These are phyloP conservation scores for Escallonia herrerae DNA, from an alignment of 129 eudicot genomes.

Conservation along the genomic window DNA sequence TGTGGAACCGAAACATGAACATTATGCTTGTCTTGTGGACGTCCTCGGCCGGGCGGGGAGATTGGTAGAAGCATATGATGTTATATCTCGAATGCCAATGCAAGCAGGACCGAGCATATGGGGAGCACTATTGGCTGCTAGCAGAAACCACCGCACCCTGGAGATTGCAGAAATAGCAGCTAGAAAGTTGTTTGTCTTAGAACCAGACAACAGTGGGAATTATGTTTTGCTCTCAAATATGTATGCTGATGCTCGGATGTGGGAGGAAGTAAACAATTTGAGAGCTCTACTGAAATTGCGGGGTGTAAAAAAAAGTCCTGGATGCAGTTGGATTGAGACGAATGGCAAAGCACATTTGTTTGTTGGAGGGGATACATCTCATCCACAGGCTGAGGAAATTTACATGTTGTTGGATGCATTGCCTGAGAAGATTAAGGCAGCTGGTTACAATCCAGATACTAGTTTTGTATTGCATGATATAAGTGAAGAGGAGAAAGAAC, in stretches of 20 bases:
- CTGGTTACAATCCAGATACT: constrained; percentile 59
- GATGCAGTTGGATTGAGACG: constrained; percentile 57
- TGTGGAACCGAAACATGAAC: constrained; percentile 52
- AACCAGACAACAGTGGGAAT: constrained; percentile 74
- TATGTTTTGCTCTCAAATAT: constrained; percentile 81
- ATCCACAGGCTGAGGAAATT: constrained; percentile 35
- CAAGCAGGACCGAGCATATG: constrained; percentile 66
- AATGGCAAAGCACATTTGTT: constrained; percentile 44
- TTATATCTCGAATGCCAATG: constrained; percentile 61
- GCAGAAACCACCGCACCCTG: constrained; percentile 45
- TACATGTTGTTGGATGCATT: constrained; percentile 41
- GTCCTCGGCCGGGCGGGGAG: constrained; percentile 67
- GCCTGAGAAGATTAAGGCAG: constrained; percentile 44
- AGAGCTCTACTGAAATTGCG: constrained; percentile 34
- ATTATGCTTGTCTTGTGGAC: constrained; percentile 73
- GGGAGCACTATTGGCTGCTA: constrained; percentile 66
- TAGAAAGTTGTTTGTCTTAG: constrained; percentile 53
- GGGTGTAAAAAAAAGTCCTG: constrained; percentile 48
- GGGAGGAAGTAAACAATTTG: constrained; percentile 54
- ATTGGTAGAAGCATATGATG: constrained; percentile 55
- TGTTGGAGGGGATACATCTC: constrained; percentile 52
- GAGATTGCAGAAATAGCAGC: constrained; percentile 71
- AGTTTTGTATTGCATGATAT: constrained; percentile 51
- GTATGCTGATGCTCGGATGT: constrained; percentile 86
- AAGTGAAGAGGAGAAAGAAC: constrained; percentile 57